Base-by-base conservation (phyloP, 305 asterid genomes). In the Fraxinus greggii region DNA sequence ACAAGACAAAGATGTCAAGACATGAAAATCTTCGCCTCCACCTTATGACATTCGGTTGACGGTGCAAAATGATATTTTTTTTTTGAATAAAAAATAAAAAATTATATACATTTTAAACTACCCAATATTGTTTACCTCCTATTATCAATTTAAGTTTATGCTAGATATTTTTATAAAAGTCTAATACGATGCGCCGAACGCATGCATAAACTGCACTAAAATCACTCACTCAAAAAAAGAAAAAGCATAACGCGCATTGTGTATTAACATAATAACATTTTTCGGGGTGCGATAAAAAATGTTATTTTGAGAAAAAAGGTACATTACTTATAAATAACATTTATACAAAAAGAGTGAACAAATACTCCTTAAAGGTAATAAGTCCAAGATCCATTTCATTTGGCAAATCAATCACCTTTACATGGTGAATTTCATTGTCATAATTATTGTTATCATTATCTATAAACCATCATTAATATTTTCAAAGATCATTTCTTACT, bases 361-460 rank as follows among this genome's bases (percentile, higher is more conserved):
- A 54, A 54, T 6, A n/a, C 65, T 54, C 26, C 24, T 54, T 54
- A 19, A 54, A 54, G 23, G 26, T 19, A 54, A 54, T 1, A n/a
- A 59, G 69, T 21, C 69, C 31, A 59, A 59, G 69, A 59, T 59
- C 13, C 29, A 59, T 13, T 65, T 26, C 73, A 65, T 28, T 28
- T 15, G 36, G 36, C 36, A 67, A 67, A 67, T 26, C 38, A 67
- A 28, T 28, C 36, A 67, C 19, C 33, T 67, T 67, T 28, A 3
- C 74, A 67, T 67, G 21, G 19, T 67, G 74, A 67, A 67, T 67
- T 67, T 67, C 74, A 28, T 12, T 67, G 21, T 67, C 74, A 67
- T 67, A 67, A 67, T 67, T 67, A 28, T 67, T 28, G 17, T 67
- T 28, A 67, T 67, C 74, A 12, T 67, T 67, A 67, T 28, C 74